Base-by-base conservation (phyloP, 1,284 basidiomycete species). In the Coniferiporia sulphurascens region DNA sequence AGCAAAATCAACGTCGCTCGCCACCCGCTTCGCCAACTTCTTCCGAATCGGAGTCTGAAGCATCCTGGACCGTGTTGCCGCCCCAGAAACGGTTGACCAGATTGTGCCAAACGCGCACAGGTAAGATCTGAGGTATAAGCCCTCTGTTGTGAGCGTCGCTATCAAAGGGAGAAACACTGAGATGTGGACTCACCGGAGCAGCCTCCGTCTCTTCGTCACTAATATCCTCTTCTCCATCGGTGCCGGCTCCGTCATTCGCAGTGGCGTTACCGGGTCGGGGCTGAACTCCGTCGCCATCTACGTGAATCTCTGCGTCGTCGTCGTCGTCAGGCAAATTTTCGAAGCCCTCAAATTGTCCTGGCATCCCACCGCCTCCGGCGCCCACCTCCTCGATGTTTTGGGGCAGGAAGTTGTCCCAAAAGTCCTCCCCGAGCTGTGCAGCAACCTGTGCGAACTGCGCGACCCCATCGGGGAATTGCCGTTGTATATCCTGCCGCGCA, bases 1-100 rank as follows among this genome's bases (percentile, higher is more conserved):
- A 27, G 34, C 41, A 35, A 19, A 41, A 15, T 45, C 34, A 57
- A 32, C 43, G 35, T 44, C 19, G 22, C 21, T 48, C 54, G 2
- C 35, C 46, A 7, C 19, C 45, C 9, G 36, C 27, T 38, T 27
- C 48, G n/a, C 38, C 48, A 13, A 15, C 43, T 2, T 38, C 46
- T 9, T 9, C 44, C 5, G 27, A 27, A 5, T 27, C 27, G 27
- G 27, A 27, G 27, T 27, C 27, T 27, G 27, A 27, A 46, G 44
- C 19, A 6, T 38, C 54, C 19, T 32, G 45, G 3, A 45, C 34
- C 17, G 54, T 45, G 2, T 22, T 67, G 21, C 77, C 72, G 38
- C 86, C 83, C 82, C 84, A 88, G 64, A 89, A 78, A 8, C 84
- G 73, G 59, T 78, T 79, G 53, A 89, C 65, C 10, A 89, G 69